Conservation (phyloP, 2,329 filamentous ascomycete genomes). For the Dendrostoma leiphaemia region DNA sequence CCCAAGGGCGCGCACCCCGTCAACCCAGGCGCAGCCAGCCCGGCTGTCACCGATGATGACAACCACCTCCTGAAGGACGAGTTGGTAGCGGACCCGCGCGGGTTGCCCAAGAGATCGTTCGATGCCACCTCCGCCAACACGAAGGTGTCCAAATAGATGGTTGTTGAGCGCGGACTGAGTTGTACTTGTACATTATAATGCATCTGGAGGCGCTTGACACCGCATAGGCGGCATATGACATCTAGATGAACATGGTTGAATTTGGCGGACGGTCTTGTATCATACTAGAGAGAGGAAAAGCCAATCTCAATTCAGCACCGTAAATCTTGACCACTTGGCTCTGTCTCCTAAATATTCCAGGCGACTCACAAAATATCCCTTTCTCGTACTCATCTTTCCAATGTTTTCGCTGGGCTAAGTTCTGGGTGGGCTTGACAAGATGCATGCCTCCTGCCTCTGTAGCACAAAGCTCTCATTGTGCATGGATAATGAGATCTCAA, state of each 20-base stretch:
- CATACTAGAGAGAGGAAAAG: not conserved
- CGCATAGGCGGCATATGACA: not conserved
- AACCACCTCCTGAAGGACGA: conserved; percentile 4
- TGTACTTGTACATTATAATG: conserved; percentile 23
- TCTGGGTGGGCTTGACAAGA: not conserved
- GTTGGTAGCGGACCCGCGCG: conserved; percentile 8
- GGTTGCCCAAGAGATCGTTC: conserved; percentile 25
- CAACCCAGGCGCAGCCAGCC: not conserved
- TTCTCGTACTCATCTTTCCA: too few species aligned
- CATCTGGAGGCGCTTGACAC: conserved; percentile 16
- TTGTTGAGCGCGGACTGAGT: not conserved
- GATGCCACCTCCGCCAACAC: conserved; percentile 33
- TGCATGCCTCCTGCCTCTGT: too few species aligned
- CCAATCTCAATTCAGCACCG: conserved; percentile 1
- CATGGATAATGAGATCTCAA: too few species aligned
- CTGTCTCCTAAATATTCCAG: too few species aligned
- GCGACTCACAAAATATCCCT: too few species aligned
- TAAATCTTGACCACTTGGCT: too few species aligned
- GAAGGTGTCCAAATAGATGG: conserved; percentile 7
- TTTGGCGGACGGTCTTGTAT: not conserved
- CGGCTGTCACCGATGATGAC: not conserved
- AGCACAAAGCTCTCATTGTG: too few species aligned
- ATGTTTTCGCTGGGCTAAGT: not conserved
- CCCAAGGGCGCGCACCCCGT: not conserved
- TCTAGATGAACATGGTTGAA: not conserved